Conservation (phyloP, 2,329 filamentous ascomycete genomes). For the Daldinia eschscholtzii region DNA sequence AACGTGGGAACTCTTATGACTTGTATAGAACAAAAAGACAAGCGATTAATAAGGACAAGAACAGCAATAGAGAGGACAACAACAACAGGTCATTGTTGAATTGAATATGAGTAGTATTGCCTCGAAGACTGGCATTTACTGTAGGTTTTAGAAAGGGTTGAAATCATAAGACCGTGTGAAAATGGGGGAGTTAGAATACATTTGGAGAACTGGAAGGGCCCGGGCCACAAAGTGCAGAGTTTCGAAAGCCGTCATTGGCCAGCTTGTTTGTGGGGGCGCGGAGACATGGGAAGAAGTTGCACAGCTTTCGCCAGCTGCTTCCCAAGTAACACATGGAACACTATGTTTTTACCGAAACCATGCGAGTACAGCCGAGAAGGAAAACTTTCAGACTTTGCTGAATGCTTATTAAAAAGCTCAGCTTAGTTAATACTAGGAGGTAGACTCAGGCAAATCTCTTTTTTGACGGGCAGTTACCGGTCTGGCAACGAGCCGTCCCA, state of each 20-base stretch:
- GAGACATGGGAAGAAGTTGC: constrained; percentile 38
- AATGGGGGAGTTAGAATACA: constrained; percentile 28
- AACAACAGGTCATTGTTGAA: constrained; percentile 21
- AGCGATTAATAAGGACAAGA: constrained; percentile 14
- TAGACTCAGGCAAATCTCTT: neutral
- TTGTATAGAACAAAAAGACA: constrained; percentile 3
- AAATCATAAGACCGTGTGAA: constrained; percentile 32
- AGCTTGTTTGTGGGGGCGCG: constrained; percentile 39
- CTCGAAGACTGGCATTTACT: constrained; percentile 16
- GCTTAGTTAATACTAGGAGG: too few relatives aligned
- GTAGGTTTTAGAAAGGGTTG: neutral
- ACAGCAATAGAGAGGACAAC: constrained; percentile 8
- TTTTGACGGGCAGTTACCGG: neutral
- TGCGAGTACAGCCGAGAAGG: constrained; percentile 42
- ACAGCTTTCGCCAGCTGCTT: constrained; percentile 18
- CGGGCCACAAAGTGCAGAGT: constrained; percentile 28
- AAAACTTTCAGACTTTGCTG: neutral
- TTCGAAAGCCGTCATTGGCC: constrained; percentile 46
- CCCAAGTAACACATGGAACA: constrained; percentile 5
- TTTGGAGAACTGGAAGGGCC: constrained; percentile 32
- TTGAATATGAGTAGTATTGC: constrained; percentile 1
- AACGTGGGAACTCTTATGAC: neutral
- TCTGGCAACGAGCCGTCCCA: neutral
- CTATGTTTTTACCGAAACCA: constrained; percentile 45
- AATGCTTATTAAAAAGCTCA: constrained; percentile 7